phyloP scores from a whole-genome alignment of 345 rosid species.

The Salix caprea region DNA sequence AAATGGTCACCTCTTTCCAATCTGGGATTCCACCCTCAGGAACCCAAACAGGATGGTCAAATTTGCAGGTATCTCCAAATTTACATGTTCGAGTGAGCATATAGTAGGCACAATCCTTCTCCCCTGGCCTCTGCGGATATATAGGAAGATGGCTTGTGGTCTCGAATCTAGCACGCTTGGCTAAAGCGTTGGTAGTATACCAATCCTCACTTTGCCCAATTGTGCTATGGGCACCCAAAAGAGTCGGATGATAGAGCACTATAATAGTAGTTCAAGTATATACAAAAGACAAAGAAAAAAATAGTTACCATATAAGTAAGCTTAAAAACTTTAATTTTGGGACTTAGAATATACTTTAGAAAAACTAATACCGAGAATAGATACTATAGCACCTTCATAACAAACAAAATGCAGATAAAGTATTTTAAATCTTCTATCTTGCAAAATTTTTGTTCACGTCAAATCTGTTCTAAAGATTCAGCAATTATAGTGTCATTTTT shows the following conservation, averaged over 20 bases:
- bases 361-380: constrained; percentile 12
- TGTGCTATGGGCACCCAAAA: constrained; percentile 74
- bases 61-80: constrained; percentile 97
- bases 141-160: constrained; percentile 74
- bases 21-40: constrained; percentile 99
- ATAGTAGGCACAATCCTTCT: constrained; percentile 98
- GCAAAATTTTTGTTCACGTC: not conserved
- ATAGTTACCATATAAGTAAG: constrained; percentile 45
- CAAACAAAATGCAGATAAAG: constrained; percentile 16
- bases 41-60: constrained; percentile 99
- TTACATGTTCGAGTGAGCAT: constrained; percentile 99
- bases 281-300: constrained; percentile 37
- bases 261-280: constrained; percentile 63
- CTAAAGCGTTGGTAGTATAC: constrained; percentile 68
- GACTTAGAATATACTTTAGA: constrained; percentile 10
- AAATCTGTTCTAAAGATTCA: not conserved
- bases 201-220: constrained; percentile 95
- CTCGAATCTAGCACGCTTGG: constrained; percentile 92
- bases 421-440: not conserved
- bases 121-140: constrained; percentile 96
- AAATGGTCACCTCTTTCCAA: constrained; percentile 99
- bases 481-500: not conserved
- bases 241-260: constrained; percentile 86
- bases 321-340: constrained; percentile 30
- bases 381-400: constrained; percentile 2